Evolutionary conservation across 2,329 filamentous ascomycete species (phyloP), one percentile per base, ranked within the genome.

Genomic region (Amauroascus verrucosus): DNA sequence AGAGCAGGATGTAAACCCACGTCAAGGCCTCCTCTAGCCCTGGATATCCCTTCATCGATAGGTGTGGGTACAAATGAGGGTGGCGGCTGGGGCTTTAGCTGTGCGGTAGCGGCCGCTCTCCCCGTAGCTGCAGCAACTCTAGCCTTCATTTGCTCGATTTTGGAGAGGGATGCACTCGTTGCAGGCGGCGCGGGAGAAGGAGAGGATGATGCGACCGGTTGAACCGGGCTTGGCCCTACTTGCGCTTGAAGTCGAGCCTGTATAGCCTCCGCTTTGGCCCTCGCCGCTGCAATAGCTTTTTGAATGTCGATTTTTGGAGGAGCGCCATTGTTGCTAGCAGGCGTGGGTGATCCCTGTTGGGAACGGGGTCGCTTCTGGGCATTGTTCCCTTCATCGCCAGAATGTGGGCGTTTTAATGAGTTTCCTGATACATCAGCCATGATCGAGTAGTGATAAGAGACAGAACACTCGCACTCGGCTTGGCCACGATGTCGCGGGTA

Each of bases 1-100:
- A 95, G 75, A 6, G 85, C 85, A 30, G 88, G 88, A 65, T 91
- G 86, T 53, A 91, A 73, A 26, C 84, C 85, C 26, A 88, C 82
- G 59, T 86, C 85, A 44, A 90, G 70, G 18, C 86, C 86, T 55
- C 86, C 85, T 60, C 77, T 73, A 43, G 75, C 84, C 56, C 67
- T 69, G 8, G 70, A 68, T 57, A 72, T 61, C 24, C 69, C 67
- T 65, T 80, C 75, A 59, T 75, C 76, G 51, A 70, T 69, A 24
- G 70, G 67, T 49, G 71, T 73, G 37, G 68, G 72, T 58, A 67
- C 66, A 53, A 63, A 70, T 22, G 64, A 60, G 22, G 65, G 65
- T 26, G 65, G 63, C 8, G 70, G 62, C 38, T 62, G 62, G 56
- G 72, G 57, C 74, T 80, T 68, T 67, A 72, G 67, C 60, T 72